Conservation (phyloP, 2,329 filamentous ascomycete species). For the Talaromyces sp. region DNA sequence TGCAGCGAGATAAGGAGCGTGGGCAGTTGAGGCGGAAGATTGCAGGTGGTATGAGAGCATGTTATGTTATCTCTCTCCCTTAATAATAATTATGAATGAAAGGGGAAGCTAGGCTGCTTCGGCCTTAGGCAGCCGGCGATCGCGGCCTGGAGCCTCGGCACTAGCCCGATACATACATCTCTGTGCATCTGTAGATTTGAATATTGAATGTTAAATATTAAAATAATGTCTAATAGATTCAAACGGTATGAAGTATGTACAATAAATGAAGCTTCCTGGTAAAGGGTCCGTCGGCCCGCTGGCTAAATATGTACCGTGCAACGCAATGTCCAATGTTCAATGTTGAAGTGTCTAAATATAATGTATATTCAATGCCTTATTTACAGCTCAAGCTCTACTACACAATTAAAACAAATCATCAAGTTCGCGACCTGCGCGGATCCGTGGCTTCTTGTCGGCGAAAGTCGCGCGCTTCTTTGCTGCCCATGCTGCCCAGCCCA, state of each 20-base stretch:
- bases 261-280: no score
- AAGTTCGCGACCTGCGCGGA: conserved; percentile 63
- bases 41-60: background rate
- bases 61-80: background rate
- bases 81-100: background rate
- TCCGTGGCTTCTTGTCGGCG: conserved; percentile 73
- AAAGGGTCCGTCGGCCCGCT: background rate
- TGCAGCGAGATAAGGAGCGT: background rate
- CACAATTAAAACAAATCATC: conserved; percentile 12
- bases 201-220: no score
- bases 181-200: no score
- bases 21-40: background rate
- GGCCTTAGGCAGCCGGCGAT: background rate
- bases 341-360: background rate
- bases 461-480: conserved; percentile 84
- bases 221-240: background rate
- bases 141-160: background rate
- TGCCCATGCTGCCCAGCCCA: conserved; percentile 80
- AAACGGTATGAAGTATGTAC: no score
- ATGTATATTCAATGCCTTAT: background rate
- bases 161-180: no score
- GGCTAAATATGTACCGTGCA: background rate
- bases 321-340: background rate
- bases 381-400: background rate
- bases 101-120: background rate